These are phyloP conservation scores for Vigna nakashimae DNA, from an alignment of 306 rosid genomes.

Conservation along the genomic window DNA sequence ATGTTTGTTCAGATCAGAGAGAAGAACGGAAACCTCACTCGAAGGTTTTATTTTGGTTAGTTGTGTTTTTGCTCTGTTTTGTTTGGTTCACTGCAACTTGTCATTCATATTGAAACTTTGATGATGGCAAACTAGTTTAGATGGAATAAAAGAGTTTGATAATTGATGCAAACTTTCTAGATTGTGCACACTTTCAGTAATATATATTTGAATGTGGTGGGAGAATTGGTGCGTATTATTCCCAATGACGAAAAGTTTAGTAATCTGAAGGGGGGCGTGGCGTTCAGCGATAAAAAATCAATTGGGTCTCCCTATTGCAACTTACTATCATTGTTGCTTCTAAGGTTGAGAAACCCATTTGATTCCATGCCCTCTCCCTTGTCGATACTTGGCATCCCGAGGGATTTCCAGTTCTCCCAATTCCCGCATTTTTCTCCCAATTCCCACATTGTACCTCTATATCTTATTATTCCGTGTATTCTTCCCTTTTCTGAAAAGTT, in stretches of 20 bases:
- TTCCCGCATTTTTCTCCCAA: not conserved
- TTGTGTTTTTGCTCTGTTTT: not conserved
- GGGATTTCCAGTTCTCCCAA: not conserved
- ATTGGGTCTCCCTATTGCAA: not conserved
- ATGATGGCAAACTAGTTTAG: not conserved
- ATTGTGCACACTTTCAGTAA: too few species aligned
- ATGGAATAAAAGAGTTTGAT: too few species aligned
- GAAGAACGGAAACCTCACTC: constrained; percentile 57
- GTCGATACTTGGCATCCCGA: constrained; percentile 19
- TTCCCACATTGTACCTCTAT: not conserved
- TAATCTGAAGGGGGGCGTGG: not conserved
- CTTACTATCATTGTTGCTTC: not conserved
- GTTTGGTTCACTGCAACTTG: not conserved
- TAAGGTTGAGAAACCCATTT: constrained; percentile 9
- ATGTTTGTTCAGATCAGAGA: constrained; percentile 64
- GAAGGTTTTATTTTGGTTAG: constrained; percentile 70
- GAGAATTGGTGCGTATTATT: too few species aligned
- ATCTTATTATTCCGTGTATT: not conserved
- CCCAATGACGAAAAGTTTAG: constrained; percentile 22
- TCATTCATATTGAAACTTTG: not conserved
- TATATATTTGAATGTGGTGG: too few species aligned
- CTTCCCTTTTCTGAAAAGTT: not conserved
- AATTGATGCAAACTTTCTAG: too few species aligned
- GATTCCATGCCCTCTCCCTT: not conserved
- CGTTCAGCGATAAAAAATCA: not conserved